phyloP scores from a whole-genome alignment of 805 yeast species.

The Hanseniaspora meyeri region DNA sequence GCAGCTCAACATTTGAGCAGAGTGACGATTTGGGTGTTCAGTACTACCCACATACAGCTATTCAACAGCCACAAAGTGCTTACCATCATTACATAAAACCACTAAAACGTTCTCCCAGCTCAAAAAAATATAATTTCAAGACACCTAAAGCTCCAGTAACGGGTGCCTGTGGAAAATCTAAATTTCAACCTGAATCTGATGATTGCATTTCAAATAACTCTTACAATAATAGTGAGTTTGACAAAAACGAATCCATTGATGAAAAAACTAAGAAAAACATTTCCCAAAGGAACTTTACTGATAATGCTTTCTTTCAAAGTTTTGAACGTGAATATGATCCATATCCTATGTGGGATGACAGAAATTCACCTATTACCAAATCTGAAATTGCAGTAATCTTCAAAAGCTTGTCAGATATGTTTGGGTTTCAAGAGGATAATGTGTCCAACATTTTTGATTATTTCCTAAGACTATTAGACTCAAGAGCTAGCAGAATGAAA shows the following conservation, averaged over 20 bases:
- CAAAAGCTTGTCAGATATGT: constrained; percentile 39
- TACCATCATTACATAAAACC: not conserved
- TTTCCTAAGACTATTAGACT: constrained; percentile 67
- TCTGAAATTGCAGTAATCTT: constrained; percentile 48
- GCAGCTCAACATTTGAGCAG: not conserved
- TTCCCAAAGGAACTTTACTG: constrained; percentile 24
- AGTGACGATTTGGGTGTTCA: constrained; percentile 6
- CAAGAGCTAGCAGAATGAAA: constrained; percentile 68
- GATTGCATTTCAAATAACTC: not conserved
- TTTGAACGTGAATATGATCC: constrained; percentile 36
- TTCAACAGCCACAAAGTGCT: constrained; percentile 9
- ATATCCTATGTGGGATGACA: constrained; percentile 16
- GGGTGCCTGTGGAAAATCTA: constrained; percentile 19
- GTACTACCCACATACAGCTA: constrained; percentile 4
- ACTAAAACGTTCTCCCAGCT: not conserved
- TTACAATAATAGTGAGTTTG: not conserved
- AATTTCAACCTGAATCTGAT: not conserved
- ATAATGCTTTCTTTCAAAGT: constrained; percentile 32
- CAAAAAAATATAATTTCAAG: not conserved
- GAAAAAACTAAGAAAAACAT: not conserved
- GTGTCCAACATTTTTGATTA: constrained; percentile 71
- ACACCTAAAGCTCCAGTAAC: constrained; percentile 24
- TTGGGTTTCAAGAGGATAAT: constrained; percentile 78
- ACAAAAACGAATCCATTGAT: not conserved
- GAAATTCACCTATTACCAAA: constrained; percentile 37